Conservation (phyloP, 257 asterid genomes). For the Solanum bulbocastanum region DNA sequence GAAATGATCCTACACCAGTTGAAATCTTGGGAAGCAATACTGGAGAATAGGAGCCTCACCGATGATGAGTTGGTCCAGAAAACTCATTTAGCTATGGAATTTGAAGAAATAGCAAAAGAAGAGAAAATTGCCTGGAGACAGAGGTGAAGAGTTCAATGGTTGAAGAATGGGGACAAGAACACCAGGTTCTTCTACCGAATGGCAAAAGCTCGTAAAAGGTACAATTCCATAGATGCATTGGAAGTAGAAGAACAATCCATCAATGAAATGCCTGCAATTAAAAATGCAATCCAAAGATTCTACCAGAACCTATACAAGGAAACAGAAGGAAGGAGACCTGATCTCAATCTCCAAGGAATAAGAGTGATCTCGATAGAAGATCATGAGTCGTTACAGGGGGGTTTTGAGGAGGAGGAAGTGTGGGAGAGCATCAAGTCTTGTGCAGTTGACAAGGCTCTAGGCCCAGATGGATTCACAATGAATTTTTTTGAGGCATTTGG, state of each 20-base stretch:
- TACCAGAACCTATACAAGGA: not conserved
- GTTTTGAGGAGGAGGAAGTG: not conserved
- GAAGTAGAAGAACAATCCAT: not conserved
- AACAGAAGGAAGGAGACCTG: not conserved
- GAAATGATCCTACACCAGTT: not conserved
- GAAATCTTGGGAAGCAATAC: not conserved
- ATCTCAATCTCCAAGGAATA: not conserved
- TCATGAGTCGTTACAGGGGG: not conserved
- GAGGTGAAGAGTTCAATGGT: not conserved
- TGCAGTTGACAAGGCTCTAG: not conserved
- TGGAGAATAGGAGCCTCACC: not conserved
- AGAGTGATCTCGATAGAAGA: not conserved
- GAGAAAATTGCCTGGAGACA: not conserved
- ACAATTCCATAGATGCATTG: not conserved
- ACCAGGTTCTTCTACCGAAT: not conserved
- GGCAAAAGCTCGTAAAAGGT: not conserved
- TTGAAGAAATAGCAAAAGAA: not conserved
- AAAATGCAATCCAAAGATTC: not conserved
- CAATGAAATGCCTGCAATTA: not conserved
- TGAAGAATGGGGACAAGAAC: not conserved
- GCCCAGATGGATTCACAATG: not conserved
- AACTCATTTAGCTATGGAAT: not conserved
- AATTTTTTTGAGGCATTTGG: not conserved
- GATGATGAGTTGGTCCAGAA: not conserved
- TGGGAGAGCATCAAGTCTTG: not conserved